phyloP scores from a whole-genome alignment of 352 stramenopile genomes.

The Pythium folliculosum region DNA sequence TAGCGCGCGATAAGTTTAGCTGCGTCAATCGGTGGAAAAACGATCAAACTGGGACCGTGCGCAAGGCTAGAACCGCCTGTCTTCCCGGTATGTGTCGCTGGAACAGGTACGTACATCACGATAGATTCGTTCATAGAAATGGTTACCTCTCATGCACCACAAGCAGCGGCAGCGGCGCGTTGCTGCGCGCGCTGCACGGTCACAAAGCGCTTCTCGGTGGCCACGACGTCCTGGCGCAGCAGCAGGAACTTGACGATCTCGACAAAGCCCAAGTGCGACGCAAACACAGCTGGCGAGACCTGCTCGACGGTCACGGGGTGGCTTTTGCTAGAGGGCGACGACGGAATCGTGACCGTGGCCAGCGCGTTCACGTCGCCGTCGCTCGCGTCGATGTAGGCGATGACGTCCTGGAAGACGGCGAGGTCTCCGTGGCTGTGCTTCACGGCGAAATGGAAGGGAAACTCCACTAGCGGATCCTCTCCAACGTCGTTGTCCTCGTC shows the following conservation, averaged over 20 bases:
- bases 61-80: no score
- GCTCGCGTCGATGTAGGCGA: constrained; percentile 1
- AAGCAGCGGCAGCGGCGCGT: no score
- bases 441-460: constrained; percentile 9
- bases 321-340: no score
- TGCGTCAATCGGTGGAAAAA: not conserved
- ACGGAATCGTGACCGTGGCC: not conserved
- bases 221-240: not conserved
- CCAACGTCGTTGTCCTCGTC: not conserved
- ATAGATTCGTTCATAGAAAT: no score
- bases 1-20: constrained; percentile 11
- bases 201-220: constrained; percentile 9
- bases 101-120: no score
- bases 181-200: constrained; percentile 15
- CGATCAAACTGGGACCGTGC: not conserved
- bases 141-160: no score
- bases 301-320: constrained; percentile 30
- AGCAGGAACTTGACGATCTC: constrained; percentile 44
- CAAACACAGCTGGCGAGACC: constrained; percentile 25
- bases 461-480: constrained; percentile 4
- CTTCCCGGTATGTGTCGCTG: no score
- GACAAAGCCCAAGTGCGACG: constrained; percentile 16
- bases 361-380: constrained; percentile 13
- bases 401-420: constrained; percentile 4
- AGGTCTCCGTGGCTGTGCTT: constrained; percentile 10